A percentile compares a stretch with the other conserved stretches of the same genome.
phyloP scores from a whole-genome alignment of 2,329 filamentous ascomycete genomes.

The Tolypocladium sp. region DNA sequence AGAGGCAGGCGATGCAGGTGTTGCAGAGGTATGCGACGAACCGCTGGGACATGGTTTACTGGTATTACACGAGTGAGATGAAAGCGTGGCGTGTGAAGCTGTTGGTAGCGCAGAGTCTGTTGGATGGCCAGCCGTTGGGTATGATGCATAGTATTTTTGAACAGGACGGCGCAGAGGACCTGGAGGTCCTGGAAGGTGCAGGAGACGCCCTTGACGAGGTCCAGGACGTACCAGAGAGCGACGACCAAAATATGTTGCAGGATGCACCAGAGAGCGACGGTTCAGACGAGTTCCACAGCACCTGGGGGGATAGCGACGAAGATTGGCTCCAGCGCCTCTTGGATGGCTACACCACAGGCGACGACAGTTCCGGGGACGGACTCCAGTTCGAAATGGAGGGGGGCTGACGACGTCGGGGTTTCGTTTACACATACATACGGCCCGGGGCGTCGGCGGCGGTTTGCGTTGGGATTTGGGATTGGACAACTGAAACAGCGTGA shows the following conservation, averaged over 20 bases:
- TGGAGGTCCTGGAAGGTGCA: too few relatives aligned
- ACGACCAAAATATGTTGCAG: background rate
- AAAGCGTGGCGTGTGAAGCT: background rate
- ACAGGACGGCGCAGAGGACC: background rate
- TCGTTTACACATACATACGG: too few relatives aligned
- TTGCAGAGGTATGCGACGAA: background rate
- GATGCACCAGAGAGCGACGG: background rate
- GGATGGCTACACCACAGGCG: too few relatives aligned
- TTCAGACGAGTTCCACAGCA: background rate
- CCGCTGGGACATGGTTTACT: background rate
- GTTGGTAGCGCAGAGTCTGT: too few relatives aligned
- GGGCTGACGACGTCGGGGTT: too few relatives aligned
- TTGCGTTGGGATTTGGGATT: background rate
- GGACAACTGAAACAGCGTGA: background rate
- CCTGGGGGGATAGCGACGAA: too few relatives aligned
- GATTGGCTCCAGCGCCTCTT: too few relatives aligned
- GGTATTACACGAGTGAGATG: background rate
- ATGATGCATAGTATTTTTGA: background rate
- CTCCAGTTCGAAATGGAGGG: too few relatives aligned
- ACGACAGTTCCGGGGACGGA: too few relatives aligned
- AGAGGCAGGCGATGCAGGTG: background rate
- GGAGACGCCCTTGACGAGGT: background rate
- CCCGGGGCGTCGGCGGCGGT: background rate
- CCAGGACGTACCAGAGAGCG: background rate
- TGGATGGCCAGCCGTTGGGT: background rate